Conservation (phyloP, 78 protist genomes). For the Acrasis kona region DNA sequence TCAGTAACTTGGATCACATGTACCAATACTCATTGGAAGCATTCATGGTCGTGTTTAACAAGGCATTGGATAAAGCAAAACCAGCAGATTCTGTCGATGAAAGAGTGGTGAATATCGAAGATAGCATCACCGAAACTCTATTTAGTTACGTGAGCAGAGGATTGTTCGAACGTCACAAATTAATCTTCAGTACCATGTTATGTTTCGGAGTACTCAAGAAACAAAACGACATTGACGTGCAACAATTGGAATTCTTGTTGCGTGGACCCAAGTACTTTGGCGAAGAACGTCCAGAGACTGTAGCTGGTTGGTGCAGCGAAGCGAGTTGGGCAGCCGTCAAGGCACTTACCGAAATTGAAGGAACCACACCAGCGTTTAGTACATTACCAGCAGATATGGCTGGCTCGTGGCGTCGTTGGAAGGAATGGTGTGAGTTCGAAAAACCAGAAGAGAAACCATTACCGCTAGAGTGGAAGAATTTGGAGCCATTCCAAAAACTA, state of each 20-base stretch:
- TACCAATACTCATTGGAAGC: constrained; percentile 62
- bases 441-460: constrained; percentile 53
- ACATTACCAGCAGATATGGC: constrained; percentile 33
- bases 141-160: constrained; percentile 48
- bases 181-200: constrained; percentile 35
- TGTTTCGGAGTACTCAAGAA: constrained; percentile 27
- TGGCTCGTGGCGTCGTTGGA: constrained; percentile 46
- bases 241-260: constrained; percentile 37
- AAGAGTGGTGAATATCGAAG: background rate
- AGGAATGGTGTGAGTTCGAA: constrained; percentile 59
- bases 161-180: constrained; percentile 64
- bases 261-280: constrained; percentile 16
- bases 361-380: constrained; percentile 11
- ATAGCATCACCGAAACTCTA: constrained; percentile 16
- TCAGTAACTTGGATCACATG: constrained; percentile 40
- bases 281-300: constrained; percentile 13
- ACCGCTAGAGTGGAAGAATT: constrained; percentile 55
- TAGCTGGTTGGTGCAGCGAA: constrained; percentile 1
- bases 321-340: constrained; percentile 21
- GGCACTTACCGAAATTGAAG: constrained; percentile 33
- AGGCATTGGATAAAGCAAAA: constrained; percentile 26
- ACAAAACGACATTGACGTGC: background rate
- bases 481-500: constrained; percentile 39
- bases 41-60: constrained; percentile 45
- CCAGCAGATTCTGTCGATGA: constrained; percentile 6